phyloP scores from a whole-genome alignment of 2,329 filamentous ascomycete genomes.

The Orbilia ellipsospora region DNA sequence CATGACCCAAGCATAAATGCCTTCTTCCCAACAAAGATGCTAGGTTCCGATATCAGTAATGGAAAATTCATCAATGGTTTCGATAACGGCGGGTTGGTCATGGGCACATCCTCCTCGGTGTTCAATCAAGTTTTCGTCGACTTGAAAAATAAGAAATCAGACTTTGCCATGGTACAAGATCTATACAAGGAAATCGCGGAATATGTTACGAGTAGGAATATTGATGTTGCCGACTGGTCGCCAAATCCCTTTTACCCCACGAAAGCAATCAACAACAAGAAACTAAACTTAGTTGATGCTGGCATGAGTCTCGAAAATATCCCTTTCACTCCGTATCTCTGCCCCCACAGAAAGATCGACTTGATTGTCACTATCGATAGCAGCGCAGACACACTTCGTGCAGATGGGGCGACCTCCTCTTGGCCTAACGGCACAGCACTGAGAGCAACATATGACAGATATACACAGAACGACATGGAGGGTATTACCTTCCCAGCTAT shows the following conservation, averaged over 20 bases:
- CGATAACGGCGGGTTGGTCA: constrained; percentile 83
- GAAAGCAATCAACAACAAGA: constrained; percentile 66
- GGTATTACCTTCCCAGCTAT: constrained; percentile 77
- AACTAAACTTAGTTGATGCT: constrained; percentile 80
- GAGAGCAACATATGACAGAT: constrained; percentile 78
- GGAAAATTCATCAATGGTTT: constrained; percentile 77
- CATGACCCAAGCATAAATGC: constrained; percentile 78
- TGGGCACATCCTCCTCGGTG: constrained; percentile 85
- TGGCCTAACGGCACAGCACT: constrained; percentile 84
- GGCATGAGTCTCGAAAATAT: constrained; percentile 83
- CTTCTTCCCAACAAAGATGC: constrained; percentile 76
- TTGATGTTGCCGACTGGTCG: constrained; percentile 79
- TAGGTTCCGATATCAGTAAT: constrained; percentile 77
- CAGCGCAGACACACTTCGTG: constrained; percentile 74
- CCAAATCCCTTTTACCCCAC: constrained; percentile 81
- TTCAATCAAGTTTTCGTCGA: constrained; percentile 82
- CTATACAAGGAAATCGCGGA: constrained; percentile 68
- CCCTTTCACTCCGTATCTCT: constrained; percentile 79
- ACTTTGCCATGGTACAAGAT: constrained; percentile 65
- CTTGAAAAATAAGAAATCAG: constrained; percentile 67
- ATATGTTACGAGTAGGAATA: constrained; percentile 69
- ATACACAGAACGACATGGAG: constrained; percentile 66
- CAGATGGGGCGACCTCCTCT: constrained; percentile 62
- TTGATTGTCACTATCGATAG: constrained; percentile 84
- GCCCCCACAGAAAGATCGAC: constrained; percentile 77